phyloP scores from a whole-genome alignment of 1,284 basidiomycete genomes.

The Retiboletus fuscus region DNA sequence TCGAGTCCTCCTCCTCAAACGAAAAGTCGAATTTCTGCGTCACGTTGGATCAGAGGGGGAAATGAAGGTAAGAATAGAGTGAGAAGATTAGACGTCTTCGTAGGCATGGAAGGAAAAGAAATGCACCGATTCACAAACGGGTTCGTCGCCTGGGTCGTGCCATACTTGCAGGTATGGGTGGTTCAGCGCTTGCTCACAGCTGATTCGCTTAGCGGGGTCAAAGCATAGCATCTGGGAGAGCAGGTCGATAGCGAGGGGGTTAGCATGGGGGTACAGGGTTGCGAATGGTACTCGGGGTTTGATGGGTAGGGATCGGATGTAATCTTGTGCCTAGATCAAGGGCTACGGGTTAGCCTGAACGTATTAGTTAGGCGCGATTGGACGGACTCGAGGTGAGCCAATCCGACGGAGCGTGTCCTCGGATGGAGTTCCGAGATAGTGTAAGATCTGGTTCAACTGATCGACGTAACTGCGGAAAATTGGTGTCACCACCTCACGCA shows the following conservation, averaged over 20 bases:
- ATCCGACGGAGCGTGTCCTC: slow-evolving; percentile 96
- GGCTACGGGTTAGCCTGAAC: slow-evolving; percentile 19
- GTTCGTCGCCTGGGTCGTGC: slow-evolving; percentile 96
- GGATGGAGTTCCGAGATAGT: slow-evolving; percentile 96
- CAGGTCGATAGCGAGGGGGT: slow-evolving; percentile 93
- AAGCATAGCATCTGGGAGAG: slow-evolving; percentile 93
- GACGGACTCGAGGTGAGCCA: slow-evolving; percentile 85
- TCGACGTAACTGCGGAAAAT: slow-evolving; percentile 84
- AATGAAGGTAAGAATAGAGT: slow-evolving; percentile 17
- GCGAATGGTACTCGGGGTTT: slow-evolving; percentile 94
- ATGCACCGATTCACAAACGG: slow-evolving; percentile 76
- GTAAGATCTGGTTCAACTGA: slow-evolving; percentile 98
- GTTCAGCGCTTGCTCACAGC: slow-evolving; percentile 93
- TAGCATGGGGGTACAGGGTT: slow-evolving; percentile 92
- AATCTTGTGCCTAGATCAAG: slow-evolving; percentile 87
- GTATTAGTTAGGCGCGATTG: not conserved
- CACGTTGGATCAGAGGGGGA: slow-evolving; percentile 10
- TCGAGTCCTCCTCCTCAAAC: slow-evolving; percentile 97
- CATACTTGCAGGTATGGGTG: slow-evolving; percentile 95
- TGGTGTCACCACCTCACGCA: not conserved
- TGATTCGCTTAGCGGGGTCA: slow-evolving; percentile 95
- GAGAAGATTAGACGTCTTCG: not conserved
- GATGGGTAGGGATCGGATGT: slow-evolving; percentile 97
- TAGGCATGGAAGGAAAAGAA: slow-evolving; percentile 30
- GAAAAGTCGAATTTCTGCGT: slow-evolving; percentile 92